Conservation (phyloP, 331 rosid genomes). For the Acacia concinna region DNA sequence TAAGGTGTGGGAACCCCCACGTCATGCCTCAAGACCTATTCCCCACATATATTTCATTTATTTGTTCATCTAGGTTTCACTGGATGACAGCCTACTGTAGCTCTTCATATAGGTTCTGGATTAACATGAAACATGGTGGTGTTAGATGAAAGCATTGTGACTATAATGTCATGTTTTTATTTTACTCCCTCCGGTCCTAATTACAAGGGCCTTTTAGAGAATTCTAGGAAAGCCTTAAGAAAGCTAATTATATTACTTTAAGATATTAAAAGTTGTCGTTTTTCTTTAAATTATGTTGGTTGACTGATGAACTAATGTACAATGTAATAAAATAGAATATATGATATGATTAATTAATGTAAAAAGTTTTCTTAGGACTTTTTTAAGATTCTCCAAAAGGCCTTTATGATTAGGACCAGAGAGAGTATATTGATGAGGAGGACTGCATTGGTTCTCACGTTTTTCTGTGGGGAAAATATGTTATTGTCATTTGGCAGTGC, state of each 20-base stretch:
- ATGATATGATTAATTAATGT: too few relatives aligned
- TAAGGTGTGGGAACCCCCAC: not conserved
- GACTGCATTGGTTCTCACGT: not conserved
- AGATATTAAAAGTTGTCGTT: too few relatives aligned
- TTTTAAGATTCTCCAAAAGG: too few relatives aligned
- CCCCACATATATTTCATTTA: not conserved
- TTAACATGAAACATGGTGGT: not conserved
- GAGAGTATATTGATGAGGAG: not conserved
- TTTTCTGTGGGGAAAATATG: not conserved
- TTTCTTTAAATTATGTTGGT: too few relatives aligned
- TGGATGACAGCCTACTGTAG: not conserved
- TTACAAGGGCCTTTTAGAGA: too few relatives aligned
- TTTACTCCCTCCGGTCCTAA: too few relatives aligned
- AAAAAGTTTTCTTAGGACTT: too few relatives aligned
- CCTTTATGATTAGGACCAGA: too few relatives aligned
- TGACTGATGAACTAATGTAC: too few relatives aligned
- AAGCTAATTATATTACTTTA: too few relatives aligned
- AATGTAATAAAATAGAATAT: too few relatives aligned
- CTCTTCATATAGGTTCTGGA: not conserved
- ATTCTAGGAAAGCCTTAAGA: too few relatives aligned
- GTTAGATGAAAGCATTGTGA: not conserved
- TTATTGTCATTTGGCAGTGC: not conserved
- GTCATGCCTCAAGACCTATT: not conserved
- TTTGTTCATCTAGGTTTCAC: not conserved
- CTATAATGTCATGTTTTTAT: not conserved